A percentile compares a stretch with the other conserved stretches of the same genome.
Evolutionary conservation across 164 flowering plant species (phyloP).

Genomic region (Vitis rotundifolia): DNA sequence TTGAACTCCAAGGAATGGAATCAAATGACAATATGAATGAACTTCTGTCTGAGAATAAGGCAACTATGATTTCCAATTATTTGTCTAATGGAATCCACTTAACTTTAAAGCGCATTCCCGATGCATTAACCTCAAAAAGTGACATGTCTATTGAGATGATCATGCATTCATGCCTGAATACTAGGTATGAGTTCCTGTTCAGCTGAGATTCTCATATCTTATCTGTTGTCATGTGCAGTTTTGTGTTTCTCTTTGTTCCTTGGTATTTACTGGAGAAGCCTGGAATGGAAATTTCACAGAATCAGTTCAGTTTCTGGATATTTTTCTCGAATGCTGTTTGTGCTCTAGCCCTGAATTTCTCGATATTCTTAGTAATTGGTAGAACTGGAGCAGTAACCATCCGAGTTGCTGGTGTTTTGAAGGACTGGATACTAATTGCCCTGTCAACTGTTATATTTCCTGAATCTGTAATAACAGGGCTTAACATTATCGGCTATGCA

Average conservation of each 20-base stretch:
- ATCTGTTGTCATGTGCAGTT: constrained; percentile 53
- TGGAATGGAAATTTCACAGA: constrained; percentile 74
- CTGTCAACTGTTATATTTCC: constrained; percentile 96
- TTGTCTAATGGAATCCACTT: no score
- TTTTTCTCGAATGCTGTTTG: constrained; percentile 92
- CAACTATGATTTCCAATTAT: no score
- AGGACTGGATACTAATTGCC: constrained; percentile 97
- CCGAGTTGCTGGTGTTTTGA: constrained; percentile 95
- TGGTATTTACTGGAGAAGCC: constrained; percentile 91
- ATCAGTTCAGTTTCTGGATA: constrained; percentile 93
- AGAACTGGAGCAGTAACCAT: constrained; percentile 97
- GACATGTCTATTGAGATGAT: no score
- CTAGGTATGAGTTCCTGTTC: no score
- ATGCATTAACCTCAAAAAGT: no score
- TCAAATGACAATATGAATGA: no score
- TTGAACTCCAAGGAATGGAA: no score
- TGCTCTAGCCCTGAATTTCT: constrained; percentile 92
- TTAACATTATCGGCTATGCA: constrained; percentile 91
- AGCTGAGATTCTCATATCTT: background rate
- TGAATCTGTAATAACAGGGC: constrained; percentile 86
- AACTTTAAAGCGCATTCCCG: no score
- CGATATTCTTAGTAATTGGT: constrained; percentile 90
- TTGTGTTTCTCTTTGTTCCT: constrained; percentile 81
- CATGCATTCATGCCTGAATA: no score
- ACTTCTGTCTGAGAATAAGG: no score